Conservation (phyloP, 176 grass and related monocot genomes). For the Elaeis guineensis region DNA sequence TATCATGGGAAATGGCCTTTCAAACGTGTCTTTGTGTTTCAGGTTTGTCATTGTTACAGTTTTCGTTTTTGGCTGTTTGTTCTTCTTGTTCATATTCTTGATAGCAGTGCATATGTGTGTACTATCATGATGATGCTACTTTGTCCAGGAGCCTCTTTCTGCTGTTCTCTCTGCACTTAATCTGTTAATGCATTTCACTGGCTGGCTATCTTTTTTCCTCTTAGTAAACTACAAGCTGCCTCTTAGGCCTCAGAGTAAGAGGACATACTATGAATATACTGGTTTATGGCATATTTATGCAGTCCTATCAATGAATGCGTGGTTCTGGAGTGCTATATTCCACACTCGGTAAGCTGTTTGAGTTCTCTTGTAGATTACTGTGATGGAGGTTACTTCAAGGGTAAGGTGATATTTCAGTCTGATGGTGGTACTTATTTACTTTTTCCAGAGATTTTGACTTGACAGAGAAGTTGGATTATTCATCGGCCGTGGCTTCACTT, state of each 20-base stretch:
- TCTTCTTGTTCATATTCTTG: too few species aligned
- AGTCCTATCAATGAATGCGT: constrained; percentile 83
- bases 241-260: constrained; percentile 54
- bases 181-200: constrained; percentile 61
- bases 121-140: constrained; percentile 5
- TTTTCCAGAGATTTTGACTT: constrained; percentile 77
- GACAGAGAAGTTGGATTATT: constrained; percentile 93
- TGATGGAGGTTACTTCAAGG: neutral
- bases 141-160: constrained; percentile 69
- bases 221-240: constrained; percentile 68
- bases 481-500: constrained; percentile 76
- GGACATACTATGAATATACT: constrained; percentile 81
- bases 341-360: constrained; percentile 63
- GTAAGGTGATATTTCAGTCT: constrained; percentile 3
- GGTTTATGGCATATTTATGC: constrained; percentile 92
- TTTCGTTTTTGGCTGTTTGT: too few species aligned
- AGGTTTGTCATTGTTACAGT: constrained; percentile 31
- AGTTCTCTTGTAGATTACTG: neutral
- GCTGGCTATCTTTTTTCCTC: constrained; percentile 63
- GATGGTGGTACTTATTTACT: constrained; percentile 12
- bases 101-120: neutral
- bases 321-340: constrained; percentile 93
- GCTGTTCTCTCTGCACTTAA: constrained; percentile 59
- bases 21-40: constrained; percentile 57
- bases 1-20: constrained; percentile 97